Evolutionary conservation across 352 stramenopile genomes (phyloP), one percentile per base, ranked within the genome.

Genomic region (Phytophthora pseudosyringae): DNA sequence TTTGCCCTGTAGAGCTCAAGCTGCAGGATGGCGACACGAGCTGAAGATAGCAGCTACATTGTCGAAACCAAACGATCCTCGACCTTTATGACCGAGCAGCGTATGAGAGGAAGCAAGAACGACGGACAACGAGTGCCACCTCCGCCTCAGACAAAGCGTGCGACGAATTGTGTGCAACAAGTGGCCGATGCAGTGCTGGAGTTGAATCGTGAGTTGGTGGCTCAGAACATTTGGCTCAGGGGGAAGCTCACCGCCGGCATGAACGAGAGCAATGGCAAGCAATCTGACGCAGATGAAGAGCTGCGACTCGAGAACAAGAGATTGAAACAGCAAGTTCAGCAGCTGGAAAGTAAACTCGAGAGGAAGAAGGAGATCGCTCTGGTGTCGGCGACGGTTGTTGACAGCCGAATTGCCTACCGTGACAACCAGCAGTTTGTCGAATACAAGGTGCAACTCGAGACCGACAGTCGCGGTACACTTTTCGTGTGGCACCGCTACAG

Each of bases 401-500:
- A 83, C 18, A 81, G 68, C 49, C 76, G 76, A 43, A 82, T 84
- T 40, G 68, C 76, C 12, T 84, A 77, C 50, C 71, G 71, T 52
- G 71, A 88, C 50, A 74, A 72, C 3, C 76, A 77, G 1, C 67
- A 84, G 58, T 82, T 86, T 45, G 76, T 86, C 44, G 74, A 88
- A 67, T 88, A 83, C 65, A 81, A 82, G 29, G 43, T 88, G 18
- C 71, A 82, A 43, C 81, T 83, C 44, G 74, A 88, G 63, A 88
- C 78, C 11, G 80, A 86, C 50, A 81, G 40, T n/a, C 76, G 73
- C 26, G 78, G 78, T 28, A 82, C 68, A 7, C 31, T 88, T 29
- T 83, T 74, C 41, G 76, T 83, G 51, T 88, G 76, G 78, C 69
- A 88, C 32, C 76, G 78, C 25, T 88, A 85, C 64, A 83, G 70